These are phyloP conservation scores for Debaryomyces tyrocola DNA, from an alignment of 805 yeast genomes.

Conservation along the genomic window DNA sequence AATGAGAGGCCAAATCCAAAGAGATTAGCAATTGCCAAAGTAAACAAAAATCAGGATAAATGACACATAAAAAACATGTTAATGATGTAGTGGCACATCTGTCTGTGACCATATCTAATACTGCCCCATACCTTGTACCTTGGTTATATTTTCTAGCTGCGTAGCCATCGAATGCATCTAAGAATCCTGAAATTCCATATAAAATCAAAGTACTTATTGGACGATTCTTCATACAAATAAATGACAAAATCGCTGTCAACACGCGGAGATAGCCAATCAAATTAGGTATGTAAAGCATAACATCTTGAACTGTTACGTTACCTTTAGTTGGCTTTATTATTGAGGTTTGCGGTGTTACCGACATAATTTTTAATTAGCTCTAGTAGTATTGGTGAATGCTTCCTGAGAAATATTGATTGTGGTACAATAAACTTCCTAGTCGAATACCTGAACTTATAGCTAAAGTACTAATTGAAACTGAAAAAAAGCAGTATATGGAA, in stretches of 20 bases:
- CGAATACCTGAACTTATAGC: too few relatives aligned
- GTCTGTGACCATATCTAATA: constrained; percentile 97
- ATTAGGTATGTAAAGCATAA: constrained; percentile 84
- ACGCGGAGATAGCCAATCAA: constrained; percentile 88
- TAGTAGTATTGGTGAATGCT: too few relatives aligned
- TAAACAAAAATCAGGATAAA: constrained; percentile 69
- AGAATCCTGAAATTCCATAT: constrained; percentile 83
- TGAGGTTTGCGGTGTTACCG: neutral
- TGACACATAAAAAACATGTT: constrained; percentile 77
- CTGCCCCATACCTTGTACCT: constrained; percentile 92
- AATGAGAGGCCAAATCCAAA: constrained; percentile 87
- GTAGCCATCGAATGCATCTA: constrained; percentile 95
- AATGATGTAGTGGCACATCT: constrained; percentile 95
- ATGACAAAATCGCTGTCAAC: constrained; percentile 74
- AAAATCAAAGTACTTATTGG: constrained; percentile 76
- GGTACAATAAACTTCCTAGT: too few relatives aligned
- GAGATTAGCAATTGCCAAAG: constrained; percentile 83
- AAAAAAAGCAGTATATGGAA: too few relatives aligned
- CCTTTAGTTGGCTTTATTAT: neutral
- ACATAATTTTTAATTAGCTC: neutral
- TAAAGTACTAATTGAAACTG: too few relatives aligned
- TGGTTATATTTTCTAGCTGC: constrained; percentile 91
- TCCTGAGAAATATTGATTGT: too few relatives aligned
- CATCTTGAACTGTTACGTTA: constrained; percentile 44
- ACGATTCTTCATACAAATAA: constrained; percentile 77